These are phyloP conservation scores for Sungouiella thailandica DNA, from an alignment of 805 yeast genomes.

Conservation along the genomic window DNA sequence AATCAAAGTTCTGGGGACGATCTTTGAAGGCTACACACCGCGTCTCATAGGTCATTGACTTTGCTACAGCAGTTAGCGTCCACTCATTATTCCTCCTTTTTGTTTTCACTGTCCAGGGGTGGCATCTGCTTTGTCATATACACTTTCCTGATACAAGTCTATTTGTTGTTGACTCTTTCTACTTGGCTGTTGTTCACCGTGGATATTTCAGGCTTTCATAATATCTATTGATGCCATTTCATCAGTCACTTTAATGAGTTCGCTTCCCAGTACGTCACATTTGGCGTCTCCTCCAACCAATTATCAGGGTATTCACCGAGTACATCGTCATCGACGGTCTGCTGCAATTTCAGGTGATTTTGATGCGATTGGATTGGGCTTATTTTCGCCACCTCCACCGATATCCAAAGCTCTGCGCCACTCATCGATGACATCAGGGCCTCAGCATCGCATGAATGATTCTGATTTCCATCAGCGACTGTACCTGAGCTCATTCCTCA, in stretches of 20 bases:
- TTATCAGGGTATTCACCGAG: slow-evolving; percentile 3
- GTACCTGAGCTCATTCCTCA: slow-evolving; percentile 6
- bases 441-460: not conserved
- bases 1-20: too few species aligned
- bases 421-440: slow-evolving; percentile 3
- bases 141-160: too few species aligned
- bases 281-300: slow-evolving; percentile 4
- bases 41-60: too few species aligned
- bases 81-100: slow-evolving; percentile 3
- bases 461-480: slow-evolving; percentile 6
- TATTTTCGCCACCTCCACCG: slow-evolving; percentile 25
- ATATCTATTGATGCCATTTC: too few species aligned
- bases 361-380: slow-evolving; percentile 42
- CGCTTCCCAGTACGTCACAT: slow-evolving; percentile 3
- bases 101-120: too few species aligned
- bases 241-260: slow-evolving; percentile 3
- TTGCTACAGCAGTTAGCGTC: slow-evolving; percentile 3
- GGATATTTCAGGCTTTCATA: too few species aligned
- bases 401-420: slow-evolving; percentile 3
- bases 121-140: too few species aligned
- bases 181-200: too few species aligned
- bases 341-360: slow-evolving; percentile 89
- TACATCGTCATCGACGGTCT: slow-evolving; percentile 77
- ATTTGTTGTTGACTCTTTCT: too few species aligned
- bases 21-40: too few species aligned